Evolutionary conservation across 164 flowering plant species (phyloP).

Genomic region (Warburgia ugandensis): DNA sequence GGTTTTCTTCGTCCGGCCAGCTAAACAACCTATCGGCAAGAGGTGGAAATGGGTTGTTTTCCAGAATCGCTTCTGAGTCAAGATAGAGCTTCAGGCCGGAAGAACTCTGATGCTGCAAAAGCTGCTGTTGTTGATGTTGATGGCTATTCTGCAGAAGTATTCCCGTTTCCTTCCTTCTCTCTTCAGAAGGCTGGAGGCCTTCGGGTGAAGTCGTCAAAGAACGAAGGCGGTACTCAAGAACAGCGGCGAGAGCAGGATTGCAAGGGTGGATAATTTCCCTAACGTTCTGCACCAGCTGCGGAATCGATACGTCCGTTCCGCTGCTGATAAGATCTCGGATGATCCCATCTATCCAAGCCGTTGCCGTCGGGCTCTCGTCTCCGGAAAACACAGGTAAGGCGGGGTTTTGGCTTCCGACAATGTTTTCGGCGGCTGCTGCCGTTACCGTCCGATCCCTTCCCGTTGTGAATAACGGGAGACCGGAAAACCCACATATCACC

Average conservation of each 20-base stretch:
- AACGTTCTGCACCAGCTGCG: slow-evolving; percentile 91
- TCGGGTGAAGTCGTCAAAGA: slow-evolving; percentile 38
- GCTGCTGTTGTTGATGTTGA: slow-evolving; percentile 14
- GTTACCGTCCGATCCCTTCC: slow-evolving; percentile 16
- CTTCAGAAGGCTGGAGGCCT: slow-evolving; percentile 7
- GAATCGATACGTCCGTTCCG: slow-evolving; percentile 56
- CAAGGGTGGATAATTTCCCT: slow-evolving; percentile 86
- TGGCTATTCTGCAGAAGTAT: slow-evolving; percentile 7
- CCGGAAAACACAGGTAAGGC: slow-evolving; percentile 9
- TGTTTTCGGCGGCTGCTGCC: slow-evolving; percentile 34
- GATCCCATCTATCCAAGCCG: slow-evolving; percentile 87
- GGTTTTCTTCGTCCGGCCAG: too few relatives aligned
- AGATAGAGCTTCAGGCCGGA: slow-evolving; percentile 28
- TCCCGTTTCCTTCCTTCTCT: slow-evolving; percentile 23
- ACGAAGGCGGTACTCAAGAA: slow-evolving; percentile 72
- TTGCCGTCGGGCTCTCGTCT: slow-evolving; percentile 33
- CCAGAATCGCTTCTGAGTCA: slow-evolving; percentile 11
- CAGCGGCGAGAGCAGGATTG: slow-evolving; percentile 70
- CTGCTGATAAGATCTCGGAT: slow-evolving; percentile 68
- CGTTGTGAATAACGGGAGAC: slow-evolving; percentile 73
- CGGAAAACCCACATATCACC: slow-evolving; percentile 77
- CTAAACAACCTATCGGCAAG: too few relatives aligned
- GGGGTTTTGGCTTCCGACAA: slow-evolving; percentile 25
- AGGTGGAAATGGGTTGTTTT: slow-evolving; percentile 5
- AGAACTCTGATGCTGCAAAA: slow-evolving; percentile 16